Evolutionary conservation across 2,329 filamentous ascomycete genomes (phyloP).

Genomic region (Calycina herbarum): DNA sequence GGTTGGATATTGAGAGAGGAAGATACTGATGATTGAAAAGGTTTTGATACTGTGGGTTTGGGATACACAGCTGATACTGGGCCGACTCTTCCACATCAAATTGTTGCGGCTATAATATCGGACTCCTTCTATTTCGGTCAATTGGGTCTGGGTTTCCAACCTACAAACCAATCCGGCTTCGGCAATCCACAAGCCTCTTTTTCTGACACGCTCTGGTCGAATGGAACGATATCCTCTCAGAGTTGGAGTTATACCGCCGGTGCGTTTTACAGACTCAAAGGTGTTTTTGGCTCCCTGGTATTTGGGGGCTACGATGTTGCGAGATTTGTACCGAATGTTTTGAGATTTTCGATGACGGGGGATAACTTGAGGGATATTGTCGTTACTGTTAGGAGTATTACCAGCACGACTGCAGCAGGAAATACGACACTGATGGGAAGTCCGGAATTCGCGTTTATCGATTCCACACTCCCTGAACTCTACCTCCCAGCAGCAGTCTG

Average conservation of each 20-base stretch:
- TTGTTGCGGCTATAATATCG: conserved; percentile 26
- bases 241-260: conserved; percentile 1
- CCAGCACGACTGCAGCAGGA: conserved; percentile 19
- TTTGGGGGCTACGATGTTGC: conserved; percentile 44
- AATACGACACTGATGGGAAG: conserved; percentile 27
- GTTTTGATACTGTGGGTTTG: conserved; percentile 18
- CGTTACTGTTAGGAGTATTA: conserved; percentile 43
- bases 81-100: conserved; percentile 25
- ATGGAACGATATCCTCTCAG: conserved; percentile 19
- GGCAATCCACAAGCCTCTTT: conserved; percentile 32
- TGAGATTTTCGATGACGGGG: conserved; percentile 42
- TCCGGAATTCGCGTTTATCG: conserved; percentile 33
- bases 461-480: conserved; percentile 39
- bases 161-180: conserved; percentile 39
- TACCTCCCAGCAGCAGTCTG: conserved; percentile 39
- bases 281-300: background rate
- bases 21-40: no score
- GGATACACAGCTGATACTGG: conserved; percentile 26
- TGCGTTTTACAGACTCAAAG: background rate
- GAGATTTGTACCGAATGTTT: conserved; percentile 41
- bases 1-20: background rate
- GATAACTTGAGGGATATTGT: conserved; percentile 43
- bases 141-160: conserved; percentile 45
- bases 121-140: conserved; percentile 35
- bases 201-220: conserved; percentile 40